These are phyloP conservation scores for Colletotrichum caudatum DNA, from an alignment of 2,329 filamentous ascomycete species.

Conservation along the genomic window DNA sequence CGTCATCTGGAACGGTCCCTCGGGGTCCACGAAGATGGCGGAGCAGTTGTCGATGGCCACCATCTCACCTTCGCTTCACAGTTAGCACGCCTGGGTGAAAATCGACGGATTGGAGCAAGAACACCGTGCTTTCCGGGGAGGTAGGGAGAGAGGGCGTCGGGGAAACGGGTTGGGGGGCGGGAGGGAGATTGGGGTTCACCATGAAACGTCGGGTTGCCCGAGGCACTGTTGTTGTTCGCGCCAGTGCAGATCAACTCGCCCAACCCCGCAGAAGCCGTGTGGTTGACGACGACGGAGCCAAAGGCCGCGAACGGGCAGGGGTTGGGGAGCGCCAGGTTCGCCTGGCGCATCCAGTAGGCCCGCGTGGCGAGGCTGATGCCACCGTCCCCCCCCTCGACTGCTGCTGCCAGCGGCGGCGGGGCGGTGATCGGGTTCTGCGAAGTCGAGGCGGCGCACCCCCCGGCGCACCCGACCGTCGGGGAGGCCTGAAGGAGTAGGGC, in stretches of 20 bases:
- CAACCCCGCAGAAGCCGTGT: slow-evolving; percentile 54
- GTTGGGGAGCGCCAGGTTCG: slow-evolving; percentile 59
- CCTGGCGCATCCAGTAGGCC: slow-evolving; percentile 65
- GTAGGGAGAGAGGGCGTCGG: no score
- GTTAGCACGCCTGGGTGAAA: not conserved
- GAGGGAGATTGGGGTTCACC: slow-evolving; percentile 50
- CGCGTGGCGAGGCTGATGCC: slow-evolving; percentile 54
- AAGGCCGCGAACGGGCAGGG: slow-evolving; percentile 68
- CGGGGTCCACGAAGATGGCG: slow-evolving; percentile 58
- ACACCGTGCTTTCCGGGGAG: no score
- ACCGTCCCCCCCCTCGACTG: slow-evolving; percentile 16
- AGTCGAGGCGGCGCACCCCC: slow-evolving; percentile 5
- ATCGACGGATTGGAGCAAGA: no score
- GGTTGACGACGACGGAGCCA: slow-evolving; percentile 67
- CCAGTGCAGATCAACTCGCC: slow-evolving; percentile 64
- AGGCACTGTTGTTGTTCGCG: slow-evolving; percentile 57
- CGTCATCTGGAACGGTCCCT: slow-evolving; percentile 58
- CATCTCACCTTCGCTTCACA: slow-evolving; percentile 60
- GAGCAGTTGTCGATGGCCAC: slow-evolving; percentile 67
- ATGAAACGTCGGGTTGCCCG: slow-evolving; percentile 66
- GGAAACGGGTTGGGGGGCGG: no score
- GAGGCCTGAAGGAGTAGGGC: slow-evolving; percentile 8
- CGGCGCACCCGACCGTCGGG: not conserved
- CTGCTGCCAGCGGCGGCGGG: slow-evolving; percentile 1
- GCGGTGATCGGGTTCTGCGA: not conserved